Evolutionary conservation across 2,329 filamentous ascomycete species (phyloP), one percentile per base, ranked within the genome.

Genomic region (Xylariaceae sp.): DNA sequence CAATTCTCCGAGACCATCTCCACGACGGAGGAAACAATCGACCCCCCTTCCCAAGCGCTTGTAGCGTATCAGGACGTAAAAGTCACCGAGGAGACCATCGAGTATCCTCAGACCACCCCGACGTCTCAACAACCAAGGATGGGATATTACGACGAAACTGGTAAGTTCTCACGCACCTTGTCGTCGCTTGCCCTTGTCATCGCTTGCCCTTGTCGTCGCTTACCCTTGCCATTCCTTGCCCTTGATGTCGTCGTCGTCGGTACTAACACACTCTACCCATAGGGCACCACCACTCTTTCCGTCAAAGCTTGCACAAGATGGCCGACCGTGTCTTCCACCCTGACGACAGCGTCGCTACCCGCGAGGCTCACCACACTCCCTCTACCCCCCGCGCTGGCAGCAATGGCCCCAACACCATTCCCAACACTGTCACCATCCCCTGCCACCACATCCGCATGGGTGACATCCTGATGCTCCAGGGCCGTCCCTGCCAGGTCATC

Each of bases 371-470:
- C 58, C 9, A 3, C 58, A 2, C 11, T 50, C 1, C 65, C 67
- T 69, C 69, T 70, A 62, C 59, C 66, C 65, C 64, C 61, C 71
- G 66, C 68, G 69, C 72, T 53, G 51, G 71, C 23, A 30, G 23
- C 54, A 54, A 10, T 13, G 68, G 70, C 61, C 73, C 70, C 53
- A 73, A 73, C 45, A 58, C 65, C 66, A 69, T 80, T 61, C 82
- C 88, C 75, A 92, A 94, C 84, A 96, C 91, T 71, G 92, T 97
- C 77, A 93, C 92, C 75, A 97, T 99, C 78, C 94, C 95, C 67
- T 96, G 92, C 88, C 91, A 99, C 87, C 95, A 97, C 85, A 93
- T 99, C 82, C 94, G 94, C 82, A 90, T 97, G 72, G 94, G 94
- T 78, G 94, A 99, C 80, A 90, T 99, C 80, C 80, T 99, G 80